A percentile compares a stretch with the other conserved stretches of the same genome.
Conservation (phyloP, 768 basidiomycete species). For the Naganishia antarctica region DNA sequence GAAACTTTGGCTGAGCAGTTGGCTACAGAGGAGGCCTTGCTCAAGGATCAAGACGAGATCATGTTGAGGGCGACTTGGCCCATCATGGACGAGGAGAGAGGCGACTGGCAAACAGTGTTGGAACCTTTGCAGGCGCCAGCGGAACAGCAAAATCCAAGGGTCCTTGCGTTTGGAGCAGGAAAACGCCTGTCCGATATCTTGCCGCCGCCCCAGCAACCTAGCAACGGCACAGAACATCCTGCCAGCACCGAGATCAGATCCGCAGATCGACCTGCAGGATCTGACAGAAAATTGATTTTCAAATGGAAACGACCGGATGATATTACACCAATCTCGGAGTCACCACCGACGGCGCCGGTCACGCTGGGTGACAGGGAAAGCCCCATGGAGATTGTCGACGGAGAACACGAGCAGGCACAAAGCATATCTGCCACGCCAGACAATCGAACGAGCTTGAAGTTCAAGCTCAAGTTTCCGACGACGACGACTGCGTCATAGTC, state of each 20-base stretch:
- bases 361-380: neutral
- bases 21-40: conserved; percentile 4
- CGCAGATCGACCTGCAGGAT: neutral
- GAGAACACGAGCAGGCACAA: neutral
- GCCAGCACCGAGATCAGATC: no score
- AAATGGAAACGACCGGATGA: neutral
- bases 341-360: neutral
- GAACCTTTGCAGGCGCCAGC: neutral
- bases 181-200: conserved; percentile 12
- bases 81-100: conserved; percentile 18
- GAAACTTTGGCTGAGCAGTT: conserved; percentile 2
- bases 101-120: conserved; percentile 18
- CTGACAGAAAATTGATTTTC: neutral
- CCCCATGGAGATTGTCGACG: neutral
- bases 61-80: conserved; percentile 25
- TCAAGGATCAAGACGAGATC: conserved; percentile 24
- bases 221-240: no score
- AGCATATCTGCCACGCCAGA: neutral
- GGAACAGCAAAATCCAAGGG: neutral
- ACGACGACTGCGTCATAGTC: neutral
- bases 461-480: neutral
- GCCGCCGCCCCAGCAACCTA: neutral
- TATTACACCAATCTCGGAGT: neutral
- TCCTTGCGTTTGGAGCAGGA: neutral
- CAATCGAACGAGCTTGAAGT: neutral